phyloP scores from a whole-genome alignment of 441 rosid genomes.

The Populus tomentosa region DNA sequence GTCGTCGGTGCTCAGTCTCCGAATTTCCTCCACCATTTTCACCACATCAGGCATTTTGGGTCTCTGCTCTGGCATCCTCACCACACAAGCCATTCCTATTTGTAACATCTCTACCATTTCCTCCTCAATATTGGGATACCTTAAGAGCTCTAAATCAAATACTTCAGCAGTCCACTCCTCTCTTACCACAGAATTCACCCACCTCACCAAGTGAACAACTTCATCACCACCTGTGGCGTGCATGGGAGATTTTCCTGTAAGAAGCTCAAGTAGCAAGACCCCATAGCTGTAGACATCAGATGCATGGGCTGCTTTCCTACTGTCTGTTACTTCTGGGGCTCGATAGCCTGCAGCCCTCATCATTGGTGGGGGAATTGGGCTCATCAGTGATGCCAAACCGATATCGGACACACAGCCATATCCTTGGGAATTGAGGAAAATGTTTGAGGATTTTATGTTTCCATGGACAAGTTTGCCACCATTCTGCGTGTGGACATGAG shows the following conservation, averaged over 20 bases:
- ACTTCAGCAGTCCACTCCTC: constrained; percentile 99
- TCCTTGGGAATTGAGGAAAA: constrained; percentile 59
- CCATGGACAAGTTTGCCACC: constrained; percentile 77
- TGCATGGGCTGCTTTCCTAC: constrained; percentile 59
- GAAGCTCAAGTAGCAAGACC: constrained; percentile 78
- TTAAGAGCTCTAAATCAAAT: constrained; percentile 73
- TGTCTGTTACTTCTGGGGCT: constrained; percentile 81
- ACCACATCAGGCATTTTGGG: constrained; percentile 63
- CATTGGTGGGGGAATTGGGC: constrained; percentile 41
- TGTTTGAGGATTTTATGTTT: constrained; percentile 77
- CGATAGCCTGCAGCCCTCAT: constrained; percentile 64
- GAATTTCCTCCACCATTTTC: constrained; percentile 69
- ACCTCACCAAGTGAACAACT: constrained; percentile 69
- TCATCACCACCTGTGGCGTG: constrained; percentile 51
- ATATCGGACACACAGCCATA: constrained; percentile 62
- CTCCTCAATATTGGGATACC: constrained; percentile 85
- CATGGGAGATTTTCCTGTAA: constrained; percentile 67
- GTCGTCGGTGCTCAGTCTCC: constrained; percentile 25
- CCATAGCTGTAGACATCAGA: constrained; percentile 87
- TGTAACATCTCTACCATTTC: constrained; percentile 97
- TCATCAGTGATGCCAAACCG: constrained; percentile 71
- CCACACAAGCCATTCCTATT: constrained; percentile 75
- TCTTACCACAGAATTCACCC: constrained; percentile 91
- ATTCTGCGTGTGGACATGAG: constrained; percentile 54
- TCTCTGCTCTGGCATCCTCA: constrained; percentile 66